Evolutionary conservation across 208 protist genomes (phyloP).

Genomic region (Trypanosoma boissoni): DNA sequence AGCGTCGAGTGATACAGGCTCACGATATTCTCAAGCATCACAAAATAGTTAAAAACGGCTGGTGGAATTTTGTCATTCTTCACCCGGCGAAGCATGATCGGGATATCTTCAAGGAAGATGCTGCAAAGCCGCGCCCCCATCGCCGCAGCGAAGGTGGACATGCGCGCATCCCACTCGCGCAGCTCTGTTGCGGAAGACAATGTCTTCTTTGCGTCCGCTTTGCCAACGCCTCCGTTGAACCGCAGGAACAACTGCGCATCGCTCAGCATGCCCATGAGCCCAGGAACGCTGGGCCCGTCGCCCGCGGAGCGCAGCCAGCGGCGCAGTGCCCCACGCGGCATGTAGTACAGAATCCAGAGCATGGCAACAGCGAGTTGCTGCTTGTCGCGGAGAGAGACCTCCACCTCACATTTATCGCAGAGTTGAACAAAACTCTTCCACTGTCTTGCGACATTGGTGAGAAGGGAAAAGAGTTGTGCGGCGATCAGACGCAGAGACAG

Average conservation of each 20-base stretch:
- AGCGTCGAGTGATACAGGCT: conserved; percentile 76
- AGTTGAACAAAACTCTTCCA: conserved; percentile 63
- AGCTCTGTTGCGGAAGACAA: conserved; percentile 12
- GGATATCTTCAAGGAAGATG: conserved; percentile 63
- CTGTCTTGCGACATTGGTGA: conserved; percentile 42
- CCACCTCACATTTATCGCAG: conserved; percentile 42
- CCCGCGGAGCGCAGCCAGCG: conserved; percentile 51
- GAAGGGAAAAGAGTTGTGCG: conserved; percentile 67
- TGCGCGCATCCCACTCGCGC: conserved; percentile 69
- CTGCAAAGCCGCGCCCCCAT: conserved; percentile 60
- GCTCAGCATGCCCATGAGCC: conserved; percentile 63
- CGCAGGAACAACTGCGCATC: conserved; percentile 74
- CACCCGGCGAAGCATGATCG: conserved; percentile 51
- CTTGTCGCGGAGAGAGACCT: conserved; percentile 45
- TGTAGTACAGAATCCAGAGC: conserved; percentile 85
- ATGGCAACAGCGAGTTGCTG: conserved; percentile 57
- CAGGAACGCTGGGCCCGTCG: conserved; percentile 52
- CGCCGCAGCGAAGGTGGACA: conserved; percentile 67
- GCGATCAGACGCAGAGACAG: conserved; percentile 54
- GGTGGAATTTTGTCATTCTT: conserved; percentile 39
- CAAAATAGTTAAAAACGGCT: conserved; percentile 80
- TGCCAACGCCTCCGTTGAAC: conserved; percentile 47
- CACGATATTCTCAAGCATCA: conserved; percentile 77
- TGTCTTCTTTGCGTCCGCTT: conserved; percentile 8
- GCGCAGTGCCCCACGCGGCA: conserved; percentile 32